Conservation (phyloP, 2,329 filamentous ascomycete genomes). For the Paracoccidioides brasiliensis region DNA sequence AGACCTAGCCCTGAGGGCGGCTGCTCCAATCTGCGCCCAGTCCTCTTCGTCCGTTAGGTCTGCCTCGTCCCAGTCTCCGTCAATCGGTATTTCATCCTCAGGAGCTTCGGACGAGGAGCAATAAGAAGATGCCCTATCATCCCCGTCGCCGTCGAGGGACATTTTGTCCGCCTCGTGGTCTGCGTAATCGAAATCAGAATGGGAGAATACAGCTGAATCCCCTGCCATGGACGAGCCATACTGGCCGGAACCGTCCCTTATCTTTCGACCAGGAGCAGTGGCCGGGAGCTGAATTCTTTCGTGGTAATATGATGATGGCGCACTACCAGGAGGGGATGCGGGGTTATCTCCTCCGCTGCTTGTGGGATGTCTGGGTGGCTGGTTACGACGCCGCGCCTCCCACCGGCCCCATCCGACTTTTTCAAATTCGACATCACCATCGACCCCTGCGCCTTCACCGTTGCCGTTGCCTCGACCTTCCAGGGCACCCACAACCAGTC, state of each 20-base stretch:
- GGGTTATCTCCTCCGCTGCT: background rate
- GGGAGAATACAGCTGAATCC: slow-evolving; percentile 63
- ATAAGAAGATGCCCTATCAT: slow-evolving; percentile 40
- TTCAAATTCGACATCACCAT: slow-evolving; percentile 55
- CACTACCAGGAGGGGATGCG: slow-evolving; percentile 36
- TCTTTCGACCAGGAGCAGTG: slow-evolving; percentile 14
- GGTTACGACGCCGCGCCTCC: slow-evolving; percentile 67
- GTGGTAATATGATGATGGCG: slow-evolving; percentile 33
- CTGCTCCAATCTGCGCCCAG: slow-evolving; percentile 81
- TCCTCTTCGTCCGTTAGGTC: slow-evolving; percentile 93
- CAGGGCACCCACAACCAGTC: slow-evolving; percentile 81
- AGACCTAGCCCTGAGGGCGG: slow-evolving; percentile 59
- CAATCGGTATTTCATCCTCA: slow-evolving; percentile 49
- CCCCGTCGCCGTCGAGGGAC: slow-evolving; percentile 62
- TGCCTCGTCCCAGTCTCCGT: slow-evolving; percentile 68
- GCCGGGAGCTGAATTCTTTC: slow-evolving; percentile 37
- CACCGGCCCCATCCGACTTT: slow-evolving; percentile 97
- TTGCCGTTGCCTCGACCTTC: slow-evolving; percentile 56
- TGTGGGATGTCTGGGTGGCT: slow-evolving; percentile 35
- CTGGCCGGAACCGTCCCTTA: slow-evolving; percentile 25
- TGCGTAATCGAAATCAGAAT: slow-evolving; percentile 49
- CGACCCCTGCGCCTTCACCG: slow-evolving; percentile 39
- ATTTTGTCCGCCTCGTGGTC: slow-evolving; percentile 79
- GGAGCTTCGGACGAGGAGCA: slow-evolving; percentile 63
- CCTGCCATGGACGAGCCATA: slow-evolving; percentile 52